Base-by-base conservation (phyloP, 768 basidiomycete genomes). In the Coprinopsis sp. region DNA sequence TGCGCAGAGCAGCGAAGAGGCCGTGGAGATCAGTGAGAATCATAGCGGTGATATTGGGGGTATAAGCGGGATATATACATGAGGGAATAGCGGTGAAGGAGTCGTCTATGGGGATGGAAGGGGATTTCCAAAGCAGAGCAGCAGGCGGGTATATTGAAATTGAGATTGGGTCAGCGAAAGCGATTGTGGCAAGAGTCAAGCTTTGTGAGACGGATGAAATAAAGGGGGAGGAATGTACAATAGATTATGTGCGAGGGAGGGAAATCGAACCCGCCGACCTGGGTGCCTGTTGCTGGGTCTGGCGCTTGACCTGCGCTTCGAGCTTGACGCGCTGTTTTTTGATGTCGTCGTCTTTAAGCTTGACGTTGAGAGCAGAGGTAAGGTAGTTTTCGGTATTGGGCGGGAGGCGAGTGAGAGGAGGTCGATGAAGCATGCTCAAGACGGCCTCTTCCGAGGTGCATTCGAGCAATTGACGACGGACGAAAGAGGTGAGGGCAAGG, bases 281-380 rank as follows among this genome's bases (percentile, higher is more conserved):
- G 2, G 67, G 69, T 4, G 51, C 53, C 51, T 73, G 73, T 6
- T 71, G 70, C 51, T 74, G 74, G 6, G 70, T 71, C 56, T 83
- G 81, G 31, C 78, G 71, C 56, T 84, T 87, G 25, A 81, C 70
- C 50, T 83, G 81, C n/a, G 78, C 78, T 54, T 86, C 83, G 70
- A 89, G 78, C 58, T 89, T 89, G 25, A 74, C 58, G 3, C 87
- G 78, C 54, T 84, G 84, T 57, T 88, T 90, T 22, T 79, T 76
- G 13, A 91, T 51, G 47, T 90, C 87, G 48, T 89, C 87, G 53
- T 90, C 88, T 57, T 84, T 90, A 49, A 90, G 62, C 60, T 84
- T 88, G 51, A 85, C 67, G 73, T 10, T n/a, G n/a, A 76, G 66
- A 0, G 77, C 76, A 6, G 82, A 71, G n/a, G 77, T 63, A 25